Evolutionary conservation across 2,329 filamentous ascomycete genomes (phyloP).

Genomic region (Ascocoryne sarcoides): DNA sequence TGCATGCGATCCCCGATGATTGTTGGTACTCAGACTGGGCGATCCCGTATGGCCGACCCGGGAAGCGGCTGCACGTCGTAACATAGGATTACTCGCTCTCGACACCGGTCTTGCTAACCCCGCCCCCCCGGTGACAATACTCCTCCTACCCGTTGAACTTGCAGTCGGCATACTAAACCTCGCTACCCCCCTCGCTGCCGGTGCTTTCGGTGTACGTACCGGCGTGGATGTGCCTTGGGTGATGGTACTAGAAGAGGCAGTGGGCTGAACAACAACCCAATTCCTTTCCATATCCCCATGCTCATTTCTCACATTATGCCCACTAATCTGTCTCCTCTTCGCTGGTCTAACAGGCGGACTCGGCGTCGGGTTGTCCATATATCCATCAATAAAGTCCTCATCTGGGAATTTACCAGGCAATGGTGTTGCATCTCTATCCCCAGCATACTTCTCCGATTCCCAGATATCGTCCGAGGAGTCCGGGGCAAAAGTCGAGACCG

Average conservation of each 20-base stretch:
- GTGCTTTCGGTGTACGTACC: constrained; percentile 3
- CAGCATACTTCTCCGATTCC: constrained; percentile 13
- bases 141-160: constrained; percentile 16
- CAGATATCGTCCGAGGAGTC: constrained; percentile 12
- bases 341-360: constrained; percentile 33
- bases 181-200: constrained; percentile 6
- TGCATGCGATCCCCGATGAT: constrained; percentile 37
- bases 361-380: constrained; percentile 31
- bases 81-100: constrained; percentile 16
- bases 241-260: constrained; percentile 7
- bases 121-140: constrained; percentile 3
- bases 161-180: constrained; percentile 23
- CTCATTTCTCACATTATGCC: constrained; percentile 33
- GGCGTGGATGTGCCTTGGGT: constrained; percentile 12
- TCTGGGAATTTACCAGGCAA: constrained; percentile 46
- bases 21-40: constrained; percentile 16
- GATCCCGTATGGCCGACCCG: too few relatives aligned
- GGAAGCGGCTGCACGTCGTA: constrained; percentile 2
- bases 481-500: constrained; percentile 2
- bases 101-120: constrained; percentile 17
- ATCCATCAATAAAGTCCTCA: constrained; percentile 35
- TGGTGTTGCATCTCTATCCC: constrained; percentile 30
- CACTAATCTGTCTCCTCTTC: constrained; percentile 40
- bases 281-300: constrained; percentile 47
- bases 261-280: constrained; percentile 56